phyloP scores from a whole-genome alignment of 2,329 filamentous ascomycete genomes.

The Microsporum canis region DNA sequence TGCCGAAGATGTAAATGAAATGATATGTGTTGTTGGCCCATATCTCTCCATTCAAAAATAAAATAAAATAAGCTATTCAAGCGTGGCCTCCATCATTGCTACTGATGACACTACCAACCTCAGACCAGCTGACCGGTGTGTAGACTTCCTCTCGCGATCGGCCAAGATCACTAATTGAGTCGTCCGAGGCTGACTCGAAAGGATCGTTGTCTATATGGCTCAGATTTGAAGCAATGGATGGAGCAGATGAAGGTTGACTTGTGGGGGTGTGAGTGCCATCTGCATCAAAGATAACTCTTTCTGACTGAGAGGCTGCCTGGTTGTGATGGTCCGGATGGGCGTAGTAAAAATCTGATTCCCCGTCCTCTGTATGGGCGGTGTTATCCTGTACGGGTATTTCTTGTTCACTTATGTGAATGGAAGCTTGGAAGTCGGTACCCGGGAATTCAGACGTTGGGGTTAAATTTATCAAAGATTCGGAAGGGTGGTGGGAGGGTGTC shows the following conservation, averaged over 20 bases:
- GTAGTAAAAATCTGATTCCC: conserved; percentile 23
- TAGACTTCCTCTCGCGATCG: conserved; percentile 22
- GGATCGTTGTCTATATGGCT: conserved; percentile 28
- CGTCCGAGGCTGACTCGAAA: conserved; percentile 24
- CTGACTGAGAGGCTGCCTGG: conserved; percentile 11
- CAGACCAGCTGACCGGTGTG: conserved; percentile 36
- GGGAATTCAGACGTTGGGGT: conserved; percentile 37
- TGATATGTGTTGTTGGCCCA: neutral
- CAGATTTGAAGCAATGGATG: conserved; percentile 28
- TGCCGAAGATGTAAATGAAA: neutral
- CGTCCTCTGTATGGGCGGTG: conserved; percentile 27
- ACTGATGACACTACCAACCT: conserved; percentile 35
- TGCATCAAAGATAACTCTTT: neutral
- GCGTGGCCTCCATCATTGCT: conserved; percentile 25
- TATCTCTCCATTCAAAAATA: no score
- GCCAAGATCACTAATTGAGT: conserved; percentile 30
- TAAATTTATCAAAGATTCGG: conserved; percentile 34
- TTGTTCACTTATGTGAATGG: conserved; percentile 12
- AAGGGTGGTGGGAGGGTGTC: conserved; percentile 29
- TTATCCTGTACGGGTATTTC: conserved; percentile 16
- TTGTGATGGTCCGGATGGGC: conserved; percentile 20
- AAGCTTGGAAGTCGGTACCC: conserved; percentile 17
- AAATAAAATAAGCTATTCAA: conserved; percentile 2
- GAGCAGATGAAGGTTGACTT: conserved; percentile 24
- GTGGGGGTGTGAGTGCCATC: neutral